A percentile compares a stretch with the other conserved stretches of the same genome.
phyloP scores from a whole-genome alignment of 192 early-diverging fungal genomes.

The Coemansia sp. region DNA sequence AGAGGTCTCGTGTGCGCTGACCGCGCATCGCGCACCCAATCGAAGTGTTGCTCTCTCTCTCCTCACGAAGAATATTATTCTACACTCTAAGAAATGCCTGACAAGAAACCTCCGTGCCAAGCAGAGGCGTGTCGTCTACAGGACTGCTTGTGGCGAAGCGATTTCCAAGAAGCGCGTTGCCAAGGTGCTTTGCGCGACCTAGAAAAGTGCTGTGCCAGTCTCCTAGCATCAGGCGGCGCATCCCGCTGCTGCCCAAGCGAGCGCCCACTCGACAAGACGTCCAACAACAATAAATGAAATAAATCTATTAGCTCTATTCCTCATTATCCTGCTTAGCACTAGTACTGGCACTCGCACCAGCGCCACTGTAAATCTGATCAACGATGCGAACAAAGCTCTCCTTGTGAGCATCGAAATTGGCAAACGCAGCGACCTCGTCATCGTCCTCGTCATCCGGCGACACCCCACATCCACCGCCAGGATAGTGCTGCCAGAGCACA shows the following conservation, averaged over 20 bases:
- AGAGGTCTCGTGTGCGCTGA: not conserved
- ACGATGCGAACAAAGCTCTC: constrained; percentile 23
- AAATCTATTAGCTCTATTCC: not conserved
- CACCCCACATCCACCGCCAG: constrained; percentile 19
- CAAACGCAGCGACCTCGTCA: not conserved
- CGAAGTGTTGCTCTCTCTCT: not conserved
- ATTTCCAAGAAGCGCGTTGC: constrained; percentile 50
- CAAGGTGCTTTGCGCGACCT: constrained; percentile 25
- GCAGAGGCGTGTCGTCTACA: constrained; percentile 45
- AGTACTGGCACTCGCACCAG: constrained; percentile 1
- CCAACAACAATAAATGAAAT: constrained; percentile 1
- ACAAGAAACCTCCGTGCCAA: constrained; percentile 38
- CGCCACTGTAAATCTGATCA: constrained; percentile 6
- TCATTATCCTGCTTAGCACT: not conserved
- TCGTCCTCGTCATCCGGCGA: constrained; percentile 10
- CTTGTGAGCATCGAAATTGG: constrained; percentile 13
- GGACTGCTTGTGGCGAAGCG: constrained; percentile 44
- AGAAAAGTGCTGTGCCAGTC: constrained; percentile 36
- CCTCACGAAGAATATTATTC: not conserved
- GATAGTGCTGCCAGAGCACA: constrained; percentile 35
- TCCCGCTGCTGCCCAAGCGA: constrained; percentile 45
- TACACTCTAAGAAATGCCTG: constrained; percentile 6
- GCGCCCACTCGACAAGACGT: not conserved
- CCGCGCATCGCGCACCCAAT: not conserved
- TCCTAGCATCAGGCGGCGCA: constrained; percentile 25